Evolutionary conservation across 1,284 basidiomycete species (phyloP).

Genomic region (Naganishia albida): DNA sequence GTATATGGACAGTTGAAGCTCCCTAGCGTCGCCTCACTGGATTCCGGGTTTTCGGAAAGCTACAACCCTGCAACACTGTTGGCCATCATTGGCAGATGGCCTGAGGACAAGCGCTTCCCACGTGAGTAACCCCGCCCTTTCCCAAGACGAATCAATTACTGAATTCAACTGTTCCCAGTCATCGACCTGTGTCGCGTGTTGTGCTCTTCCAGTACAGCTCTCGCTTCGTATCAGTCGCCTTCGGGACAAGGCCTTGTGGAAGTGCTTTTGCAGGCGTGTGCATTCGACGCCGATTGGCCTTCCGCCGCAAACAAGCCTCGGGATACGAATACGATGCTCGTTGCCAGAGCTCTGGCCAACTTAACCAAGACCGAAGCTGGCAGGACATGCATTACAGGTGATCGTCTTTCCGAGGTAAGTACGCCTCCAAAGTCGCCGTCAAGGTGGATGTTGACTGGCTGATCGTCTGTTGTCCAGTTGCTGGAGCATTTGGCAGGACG

Average conservation of each 20-base stretch:
- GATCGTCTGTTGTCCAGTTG: constrained; percentile 21
- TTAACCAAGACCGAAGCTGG: constrained; percentile 58
- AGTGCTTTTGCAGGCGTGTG: constrained; percentile 67
- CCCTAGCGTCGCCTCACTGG: constrained; percentile 55
- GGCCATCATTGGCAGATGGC: constrained; percentile 75
- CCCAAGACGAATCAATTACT: constrained; percentile 5
- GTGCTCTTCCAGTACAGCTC: constrained; percentile 63
- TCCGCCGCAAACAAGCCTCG: constrained; percentile 61
- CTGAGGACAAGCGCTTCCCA: constrained; percentile 76
- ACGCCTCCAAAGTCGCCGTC: constrained; percentile 50
- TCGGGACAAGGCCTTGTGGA: constrained; percentile 62
- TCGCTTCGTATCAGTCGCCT: constrained; percentile 57
- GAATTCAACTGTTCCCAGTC: constrained; percentile 58
- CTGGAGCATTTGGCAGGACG: constrained; percentile 31
- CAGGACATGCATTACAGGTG: constrained; percentile 58
- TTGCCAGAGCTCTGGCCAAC: constrained; percentile 80
- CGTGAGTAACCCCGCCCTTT: constrained; percentile 56
- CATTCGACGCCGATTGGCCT: constrained; percentile 64
- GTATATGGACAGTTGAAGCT: constrained; percentile 66
- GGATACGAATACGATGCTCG: constrained; percentile 84
- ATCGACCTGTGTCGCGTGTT: constrained; percentile 83
- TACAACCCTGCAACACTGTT: constrained; percentile 67
- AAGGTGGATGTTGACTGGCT: constrained; percentile 26
- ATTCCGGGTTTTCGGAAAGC: constrained; percentile 41
- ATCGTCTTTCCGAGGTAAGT: constrained; percentile 61